These are phyloP conservation scores for Aaosphaeria pasadenensis DNA, from an alignment of 2,329 filamentous ascomycete genomes.

Conservation along the genomic window DNA sequence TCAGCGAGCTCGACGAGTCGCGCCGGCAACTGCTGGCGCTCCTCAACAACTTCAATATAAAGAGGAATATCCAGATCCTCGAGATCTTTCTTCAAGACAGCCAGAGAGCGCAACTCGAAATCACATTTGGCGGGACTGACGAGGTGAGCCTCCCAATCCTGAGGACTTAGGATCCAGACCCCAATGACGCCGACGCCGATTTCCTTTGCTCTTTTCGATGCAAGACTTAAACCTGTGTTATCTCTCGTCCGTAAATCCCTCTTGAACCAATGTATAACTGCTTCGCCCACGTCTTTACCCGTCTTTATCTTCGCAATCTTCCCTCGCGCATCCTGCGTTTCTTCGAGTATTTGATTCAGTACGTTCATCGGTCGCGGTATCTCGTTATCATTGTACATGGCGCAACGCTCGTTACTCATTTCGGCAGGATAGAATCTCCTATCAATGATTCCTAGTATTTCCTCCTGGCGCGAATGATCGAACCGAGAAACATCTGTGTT, in stretches of 20 bases:
- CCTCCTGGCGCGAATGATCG: slow-evolving; percentile 38
- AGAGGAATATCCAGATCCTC: slow-evolving; percentile 72
- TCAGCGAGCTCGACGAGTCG: slow-evolving; percentile 64
- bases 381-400: slow-evolving; percentile 67
- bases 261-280: slow-evolving; percentile 90
- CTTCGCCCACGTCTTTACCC: slow-evolving; percentile 50
- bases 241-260: slow-evolving; percentile 71
- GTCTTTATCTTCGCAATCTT: slow-evolving; percentile 38
- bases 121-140: slow-evolving; percentile 72
- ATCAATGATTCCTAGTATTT: slow-evolving; percentile 41
- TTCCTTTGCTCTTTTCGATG: slow-evolving; percentile 63
- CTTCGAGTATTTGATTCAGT: slow-evolving; percentile 58
- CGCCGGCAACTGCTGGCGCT: slow-evolving; percentile 59
- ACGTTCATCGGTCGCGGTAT: slow-evolving; percentile 71
- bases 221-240: slow-evolving; percentile 68
- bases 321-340: slow-evolving; percentile 56
- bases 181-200: slow-evolving; percentile 70
- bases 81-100: slow-evolving; percentile 64
- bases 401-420: slow-evolving; percentile 77
- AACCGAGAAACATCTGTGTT: slow-evolving; percentile 10
- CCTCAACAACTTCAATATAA: slow-evolving; percentile 68
- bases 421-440: slow-evolving; percentile 77
- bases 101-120: slow-evolving; percentile 72
- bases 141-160: slow-evolving; percentile 81
- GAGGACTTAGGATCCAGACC: slow-evolving; percentile 75